phyloP scores from a whole-genome alignment of 805 yeast species.

The Yarrowia sp. region DNA sequence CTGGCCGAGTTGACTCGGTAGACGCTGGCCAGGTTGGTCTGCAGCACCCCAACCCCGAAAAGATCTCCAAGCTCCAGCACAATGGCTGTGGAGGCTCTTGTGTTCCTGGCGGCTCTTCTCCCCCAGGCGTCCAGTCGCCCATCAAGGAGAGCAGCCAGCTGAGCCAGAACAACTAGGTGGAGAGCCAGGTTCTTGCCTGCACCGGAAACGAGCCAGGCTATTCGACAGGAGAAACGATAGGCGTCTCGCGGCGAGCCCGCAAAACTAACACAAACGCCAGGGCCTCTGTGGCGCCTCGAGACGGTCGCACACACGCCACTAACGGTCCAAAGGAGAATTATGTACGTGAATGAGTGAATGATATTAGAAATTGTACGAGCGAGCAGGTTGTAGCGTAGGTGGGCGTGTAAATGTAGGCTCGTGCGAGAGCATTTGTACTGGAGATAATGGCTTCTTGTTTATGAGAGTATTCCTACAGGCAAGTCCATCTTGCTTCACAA shows the following conservation, averaged over 20 bases:
- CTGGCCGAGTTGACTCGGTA: constrained; percentile 40
- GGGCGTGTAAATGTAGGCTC: neutral
- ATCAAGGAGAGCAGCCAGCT: constrained; percentile 27
- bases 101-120: constrained; percentile 5
- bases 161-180: constrained; percentile 22
- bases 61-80: constrained; percentile 31
- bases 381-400: neutral
- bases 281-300: neutral
- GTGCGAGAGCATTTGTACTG: no score
- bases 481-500: no score
- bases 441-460: no score
- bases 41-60: constrained; percentile 35
- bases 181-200: no score
- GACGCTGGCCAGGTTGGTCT: constrained; percentile 37
- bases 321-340: constrained; percentile 20
- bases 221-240: neutral
- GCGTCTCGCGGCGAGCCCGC: constrained; percentile 24
- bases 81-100: constrained; percentile 4
- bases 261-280: constrained; percentile 22
- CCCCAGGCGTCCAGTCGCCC: constrained; percentile 17
- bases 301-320: constrained; percentile 4
- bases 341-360: constrained; percentile 23
- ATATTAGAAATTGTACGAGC: neutral
- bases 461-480: no score
- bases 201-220: no score